Percentiles rank a stretch among this genome's conserved stretches.
phyloP scores from a whole-genome alignment of 1,284 basidiomycete genomes.

The Blastosporella zonata region DNA sequence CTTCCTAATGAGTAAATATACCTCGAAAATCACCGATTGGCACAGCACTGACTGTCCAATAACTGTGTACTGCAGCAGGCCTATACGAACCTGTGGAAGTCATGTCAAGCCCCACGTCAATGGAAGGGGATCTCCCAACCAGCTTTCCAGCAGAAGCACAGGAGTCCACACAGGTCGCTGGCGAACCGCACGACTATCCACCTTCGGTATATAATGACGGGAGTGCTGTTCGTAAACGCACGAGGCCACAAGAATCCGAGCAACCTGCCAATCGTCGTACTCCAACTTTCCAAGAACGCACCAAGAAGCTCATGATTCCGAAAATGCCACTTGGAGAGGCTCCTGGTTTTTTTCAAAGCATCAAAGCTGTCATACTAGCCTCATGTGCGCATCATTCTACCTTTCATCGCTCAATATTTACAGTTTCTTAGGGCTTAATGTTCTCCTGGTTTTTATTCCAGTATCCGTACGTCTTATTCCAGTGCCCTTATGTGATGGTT shows the following conservation, averaged over 20 bases:
- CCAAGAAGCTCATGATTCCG: constrained; percentile 24
- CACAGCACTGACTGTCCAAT: neutral
- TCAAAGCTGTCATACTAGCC: constrained; percentile 45
- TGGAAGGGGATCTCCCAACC: neutral
- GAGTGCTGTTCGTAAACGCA: neutral
- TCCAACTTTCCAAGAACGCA: neutral
- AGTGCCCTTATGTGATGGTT: neutral
- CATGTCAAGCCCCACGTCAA: neutral
- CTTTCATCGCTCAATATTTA: neutral
- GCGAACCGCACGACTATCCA: neutral
- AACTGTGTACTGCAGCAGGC: neutral
- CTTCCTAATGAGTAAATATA: too few relatives aligned
- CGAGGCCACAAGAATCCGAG: neutral
- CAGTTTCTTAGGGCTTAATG: constrained; percentile 52
- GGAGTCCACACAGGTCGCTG: neutral
- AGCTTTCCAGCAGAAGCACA: neutral
- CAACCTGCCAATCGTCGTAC: neutral
- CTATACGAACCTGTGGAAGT: neutral
- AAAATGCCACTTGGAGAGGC: constrained; percentile 35
- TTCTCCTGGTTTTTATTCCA: constrained; percentile 65
- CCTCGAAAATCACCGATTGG: too few relatives aligned
- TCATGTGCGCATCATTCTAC: constrained; percentile 43
- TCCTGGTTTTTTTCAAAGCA: constrained; percentile 40
- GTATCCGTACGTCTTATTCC: constrained; percentile 50
- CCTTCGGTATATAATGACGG: neutral